phyloP scores from a whole-genome alignment of 208 protist species.

The Trypanosoma platydactyli region DNA sequence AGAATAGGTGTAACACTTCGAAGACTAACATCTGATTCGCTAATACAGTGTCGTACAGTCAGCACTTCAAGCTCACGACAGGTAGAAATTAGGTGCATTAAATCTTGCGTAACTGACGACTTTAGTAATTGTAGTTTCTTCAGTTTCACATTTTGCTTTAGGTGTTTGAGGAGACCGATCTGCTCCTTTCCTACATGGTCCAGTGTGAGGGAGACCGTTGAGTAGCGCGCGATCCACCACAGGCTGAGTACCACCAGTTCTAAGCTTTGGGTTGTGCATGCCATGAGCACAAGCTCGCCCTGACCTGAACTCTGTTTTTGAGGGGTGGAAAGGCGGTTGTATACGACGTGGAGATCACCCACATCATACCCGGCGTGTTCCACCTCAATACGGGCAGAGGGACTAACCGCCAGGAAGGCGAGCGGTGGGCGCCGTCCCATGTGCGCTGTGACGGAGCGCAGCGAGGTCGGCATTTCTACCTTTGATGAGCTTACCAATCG shows the following conservation, averaged over 20 bases:
- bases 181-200: constrained; percentile 48
- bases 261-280: constrained; percentile 4
- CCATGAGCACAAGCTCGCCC: constrained; percentile 14
- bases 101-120: constrained; percentile 52
- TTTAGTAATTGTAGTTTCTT: constrained; percentile 46
- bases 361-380: constrained; percentile 28
- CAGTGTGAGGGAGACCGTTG: constrained; percentile 55
- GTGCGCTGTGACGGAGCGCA: constrained; percentile 36
- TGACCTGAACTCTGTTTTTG: no score
- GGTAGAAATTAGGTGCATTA: constrained; percentile 70
- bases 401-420: constrained; percentile 22
- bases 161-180: constrained; percentile 45
- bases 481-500: background rate
- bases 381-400: constrained; percentile 15
- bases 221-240: constrained; percentile 83
- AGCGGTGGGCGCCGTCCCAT: constrained; percentile 29
- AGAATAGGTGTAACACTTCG: constrained; percentile 74
- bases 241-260: constrained; percentile 27
- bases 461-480: background rate
- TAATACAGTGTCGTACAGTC: constrained; percentile 43
- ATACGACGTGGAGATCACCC: constrained; percentile 40
- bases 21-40: constrained; percentile 55
- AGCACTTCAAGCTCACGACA: constrained; percentile 52
- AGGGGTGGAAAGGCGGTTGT: background rate
- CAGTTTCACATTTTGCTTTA: constrained; percentile 41